Percentiles rank a stretch among this genome's conserved stretches.
Conservation (phyloP, 192 early-diverging fungal genomes). For the Dissophora ornata region DNA sequence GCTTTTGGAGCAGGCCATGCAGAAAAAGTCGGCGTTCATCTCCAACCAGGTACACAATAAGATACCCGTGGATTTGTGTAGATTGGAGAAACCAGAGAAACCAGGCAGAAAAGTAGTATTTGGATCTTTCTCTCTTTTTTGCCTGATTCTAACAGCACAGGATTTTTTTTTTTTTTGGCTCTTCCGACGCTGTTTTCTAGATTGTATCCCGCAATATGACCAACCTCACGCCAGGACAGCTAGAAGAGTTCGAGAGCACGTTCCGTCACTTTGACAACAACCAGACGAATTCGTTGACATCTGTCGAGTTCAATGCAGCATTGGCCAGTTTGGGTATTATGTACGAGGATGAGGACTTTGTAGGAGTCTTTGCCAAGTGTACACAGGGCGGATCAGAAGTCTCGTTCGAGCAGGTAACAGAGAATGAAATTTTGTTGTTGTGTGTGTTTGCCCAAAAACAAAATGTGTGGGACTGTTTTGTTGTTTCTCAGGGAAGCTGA, state of each 20-base stretch:
- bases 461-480: not conserved
- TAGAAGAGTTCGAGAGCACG: conserved; percentile 92
- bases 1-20: conserved; percentile 80
- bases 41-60: conserved; percentile 96
- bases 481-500: too few relatives aligned
- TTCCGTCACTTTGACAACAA: conserved; percentile 96
- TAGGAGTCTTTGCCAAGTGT: conserved; percentile 71
- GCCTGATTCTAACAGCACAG: too few relatives aligned
- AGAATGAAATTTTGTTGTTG: too few relatives aligned
- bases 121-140: too few relatives aligned
- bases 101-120: too few relatives aligned
- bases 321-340: conserved; percentile 82
- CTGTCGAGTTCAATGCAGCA: conserved; percentile 87
- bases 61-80: too few relatives aligned
- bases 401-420: conserved; percentile 81
- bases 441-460: too few relatives aligned
- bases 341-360: conserved; percentile 82
- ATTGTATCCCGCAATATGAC: conserved; percentile 92
- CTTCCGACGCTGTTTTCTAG: conserved; percentile 44
- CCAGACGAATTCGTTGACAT: conserved; percentile 78
- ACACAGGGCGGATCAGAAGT: conserved; percentile 72
- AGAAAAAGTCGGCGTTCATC: conserved; percentile 88
- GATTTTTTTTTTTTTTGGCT: not conserved
- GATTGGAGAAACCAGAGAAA: too few relatives aligned
- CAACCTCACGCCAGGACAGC: conserved; percentile 90